Conservation (phyloP, 2,329 filamentous ascomycete species). For the Ascochyta rabiei region DNA sequence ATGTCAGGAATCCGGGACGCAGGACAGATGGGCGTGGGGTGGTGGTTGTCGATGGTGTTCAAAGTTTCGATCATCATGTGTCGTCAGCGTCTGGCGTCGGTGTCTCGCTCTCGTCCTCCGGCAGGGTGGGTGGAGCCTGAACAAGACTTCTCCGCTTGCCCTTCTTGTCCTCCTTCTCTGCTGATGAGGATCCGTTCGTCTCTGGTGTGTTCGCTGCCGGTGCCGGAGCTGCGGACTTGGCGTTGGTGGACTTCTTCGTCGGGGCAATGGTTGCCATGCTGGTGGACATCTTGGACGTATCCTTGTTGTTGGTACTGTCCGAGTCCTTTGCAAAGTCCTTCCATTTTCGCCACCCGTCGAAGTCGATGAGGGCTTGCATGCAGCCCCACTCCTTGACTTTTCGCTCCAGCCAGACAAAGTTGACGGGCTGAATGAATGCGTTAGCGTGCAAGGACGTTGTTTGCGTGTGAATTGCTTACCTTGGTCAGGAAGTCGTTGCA, state of each 20-base stretch:
- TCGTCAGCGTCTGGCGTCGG: conserved; percentile 26
- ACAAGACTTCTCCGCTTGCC: conserved; percentile 42
- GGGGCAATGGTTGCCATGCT: conserved; percentile 42
- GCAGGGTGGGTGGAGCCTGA: conserved; percentile 29
- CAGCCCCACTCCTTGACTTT: conserved; percentile 99
- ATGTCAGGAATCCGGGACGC: not conserved
- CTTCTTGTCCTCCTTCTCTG: conserved; percentile 40
- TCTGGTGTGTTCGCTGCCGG: conserved; percentile 24
- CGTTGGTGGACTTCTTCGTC: conserved; percentile 25
- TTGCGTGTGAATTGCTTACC: conserved; percentile 58
- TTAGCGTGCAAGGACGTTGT: conserved; percentile 23
- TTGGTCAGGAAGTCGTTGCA: conserved; percentile 99
- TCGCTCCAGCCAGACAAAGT: conserved; percentile 94
- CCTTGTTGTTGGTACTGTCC: conserved; percentile 45
- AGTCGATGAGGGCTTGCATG: conserved; percentile 99
- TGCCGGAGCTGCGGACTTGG: conserved; percentile 20
- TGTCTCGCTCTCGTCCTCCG: conserved; percentile 36
- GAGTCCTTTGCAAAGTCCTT: conserved; percentile 70
- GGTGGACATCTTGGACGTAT: conserved; percentile 42
- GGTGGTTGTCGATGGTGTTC: not conserved
- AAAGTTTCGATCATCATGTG: not conserved
- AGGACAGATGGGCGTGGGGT: not conserved
- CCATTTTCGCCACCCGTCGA: conserved; percentile 97
- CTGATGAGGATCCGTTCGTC: conserved; percentile 27
- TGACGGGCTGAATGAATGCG: conserved; percentile 72